phyloP scores from a whole-genome alignment of 2,329 filamentous ascomycete species.

The Tolypocladium capitatum region DNA sequence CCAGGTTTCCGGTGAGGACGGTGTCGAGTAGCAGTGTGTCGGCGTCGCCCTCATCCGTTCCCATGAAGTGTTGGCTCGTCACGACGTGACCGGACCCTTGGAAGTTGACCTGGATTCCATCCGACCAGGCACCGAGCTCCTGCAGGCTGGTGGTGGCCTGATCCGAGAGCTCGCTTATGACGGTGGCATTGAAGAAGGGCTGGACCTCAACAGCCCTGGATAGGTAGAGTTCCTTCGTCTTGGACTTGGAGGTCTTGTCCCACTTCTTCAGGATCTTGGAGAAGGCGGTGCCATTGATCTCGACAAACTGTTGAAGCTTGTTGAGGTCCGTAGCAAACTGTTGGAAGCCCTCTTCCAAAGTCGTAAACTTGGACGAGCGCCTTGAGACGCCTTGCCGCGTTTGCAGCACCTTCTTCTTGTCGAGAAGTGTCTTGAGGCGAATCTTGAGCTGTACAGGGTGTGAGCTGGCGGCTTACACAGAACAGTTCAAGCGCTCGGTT shows the following conservation, averaged over 20 bases:
- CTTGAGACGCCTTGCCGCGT: constrained; percentile 70
- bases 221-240: constrained; percentile 94
- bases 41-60: constrained; percentile 77
- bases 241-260: constrained; percentile 99
- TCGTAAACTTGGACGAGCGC: constrained; percentile 84
- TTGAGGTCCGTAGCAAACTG: constrained; percentile 95
- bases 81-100: constrained; percentile 52
- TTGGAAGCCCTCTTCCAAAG: constrained; percentile 90
- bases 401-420: constrained; percentile 89
- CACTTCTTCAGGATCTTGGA: constrained; percentile 99
- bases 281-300: constrained; percentile 94
- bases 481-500: neutral
- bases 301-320: constrained; percentile 96
- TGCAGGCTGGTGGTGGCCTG: constrained; percentile 93
- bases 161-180: constrained; percentile 92
- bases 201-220: constrained; percentile 94
- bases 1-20: constrained; percentile 67
- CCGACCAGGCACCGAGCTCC: constrained; percentile 91
- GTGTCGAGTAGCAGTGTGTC: constrained; percentile 82
- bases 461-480: neutral
- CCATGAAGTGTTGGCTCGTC: constrained; percentile 51
- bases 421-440: constrained; percentile 77
- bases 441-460: constrained; percentile 61
- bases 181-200: constrained; percentile 93
- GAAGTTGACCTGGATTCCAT: constrained; percentile 86